phyloP scores from a whole-genome alignment of 495 filamentous ascomycete species.

The Aspergillus hancockii region DNA sequence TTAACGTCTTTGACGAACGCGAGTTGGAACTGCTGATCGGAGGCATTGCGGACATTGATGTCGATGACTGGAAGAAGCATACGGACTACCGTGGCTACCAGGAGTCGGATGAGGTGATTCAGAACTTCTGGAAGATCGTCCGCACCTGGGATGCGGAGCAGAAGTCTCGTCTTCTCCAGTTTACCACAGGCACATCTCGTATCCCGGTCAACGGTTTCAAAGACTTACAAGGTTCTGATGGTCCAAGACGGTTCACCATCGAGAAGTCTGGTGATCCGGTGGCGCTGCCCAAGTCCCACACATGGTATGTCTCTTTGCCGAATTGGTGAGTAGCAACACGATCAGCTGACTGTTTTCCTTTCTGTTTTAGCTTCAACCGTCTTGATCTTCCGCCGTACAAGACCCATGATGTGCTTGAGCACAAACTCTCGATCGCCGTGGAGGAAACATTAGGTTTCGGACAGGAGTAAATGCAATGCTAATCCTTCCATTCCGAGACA shows the following conservation, averaged over 20 bases:
- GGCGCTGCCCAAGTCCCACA: conserved; percentile 95
- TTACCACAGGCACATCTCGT: conserved; percentile 94
- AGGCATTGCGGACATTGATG: conserved; percentile 98
- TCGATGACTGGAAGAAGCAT: conserved; percentile 99
- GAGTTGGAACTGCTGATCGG: conserved; percentile 96
- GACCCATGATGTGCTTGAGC: conserved; percentile 75
- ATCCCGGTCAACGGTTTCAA: conserved; percentile 99
- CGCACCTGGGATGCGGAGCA: conserved; percentile 97
- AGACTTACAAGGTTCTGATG: conserved; percentile 96
- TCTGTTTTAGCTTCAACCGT: conserved; percentile 79
- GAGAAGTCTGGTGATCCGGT: conserved; percentile 90
- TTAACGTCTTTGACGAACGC: conserved; percentile 98
- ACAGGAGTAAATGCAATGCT: conserved; percentile 69
- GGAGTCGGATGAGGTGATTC: conserved; percentile 92
- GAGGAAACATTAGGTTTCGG: conserved; percentile 99
- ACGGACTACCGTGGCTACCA: conserved; percentile 99
- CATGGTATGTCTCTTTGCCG: conserved; percentile 70
- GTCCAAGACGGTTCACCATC: conserved; percentile 93
- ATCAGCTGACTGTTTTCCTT: conserved; percentile 23
- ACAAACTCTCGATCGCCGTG: conserved; percentile 92
- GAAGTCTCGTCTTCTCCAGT: conserved; percentile 94
- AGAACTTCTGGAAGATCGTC: conserved; percentile 98
- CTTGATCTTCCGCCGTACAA: conserved; percentile 96
- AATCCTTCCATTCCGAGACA: conserved; percentile 7
- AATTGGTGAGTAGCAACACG: not conserved